phyloP scores from a whole-genome alignment of 2,329 filamentous ascomycete species.

The Pleurostoma richardsiae region DNA sequence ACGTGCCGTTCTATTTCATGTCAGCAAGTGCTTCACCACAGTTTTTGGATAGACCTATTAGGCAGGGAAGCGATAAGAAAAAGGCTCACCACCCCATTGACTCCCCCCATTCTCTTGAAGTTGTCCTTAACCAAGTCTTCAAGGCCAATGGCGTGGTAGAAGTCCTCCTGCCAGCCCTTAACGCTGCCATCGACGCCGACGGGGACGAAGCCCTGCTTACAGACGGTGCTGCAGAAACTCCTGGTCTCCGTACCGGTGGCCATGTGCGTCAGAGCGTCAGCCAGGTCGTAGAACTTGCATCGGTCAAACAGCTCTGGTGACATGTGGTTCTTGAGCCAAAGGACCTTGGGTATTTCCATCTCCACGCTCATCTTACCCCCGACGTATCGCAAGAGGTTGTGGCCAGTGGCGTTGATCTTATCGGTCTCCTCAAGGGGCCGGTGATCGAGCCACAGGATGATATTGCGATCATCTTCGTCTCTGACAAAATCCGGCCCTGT shows the following conservation, averaged over 20 bases:
- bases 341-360: constrained; percentile 98
- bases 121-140: constrained; percentile 77
- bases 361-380: constrained; percentile 98
- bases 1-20: constrained; percentile 72
- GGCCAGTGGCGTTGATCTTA: constrained; percentile 86
- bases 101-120: constrained; percentile 90
- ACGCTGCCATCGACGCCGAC: constrained; percentile 96
- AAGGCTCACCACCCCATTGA: constrained; percentile 84
- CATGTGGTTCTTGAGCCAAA: constrained; percentile 99
- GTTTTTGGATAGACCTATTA: neutral
- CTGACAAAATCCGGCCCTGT: constrained; percentile 82
- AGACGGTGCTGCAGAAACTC: constrained; percentile 93
- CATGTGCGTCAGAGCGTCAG: constrained; percentile 88
- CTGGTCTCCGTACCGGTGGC: constrained; percentile 88
- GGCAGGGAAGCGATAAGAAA: constrained; percentile 26
- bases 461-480: constrained; percentile 80
- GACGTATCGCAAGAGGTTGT: constrained; percentile 92
- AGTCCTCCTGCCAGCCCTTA: constrained; percentile 97
- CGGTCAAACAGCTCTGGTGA: constrained; percentile 80
- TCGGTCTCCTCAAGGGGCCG: constrained; percentile 85
- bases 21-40: neutral
- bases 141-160: constrained; percentile 82
- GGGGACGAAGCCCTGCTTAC: constrained; percentile 94
- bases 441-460: constrained; percentile 97
- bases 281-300: constrained; percentile 96